phyloP scores from a whole-genome alignment of 306 rosid species.

The Glycine latifolia region DNA sequence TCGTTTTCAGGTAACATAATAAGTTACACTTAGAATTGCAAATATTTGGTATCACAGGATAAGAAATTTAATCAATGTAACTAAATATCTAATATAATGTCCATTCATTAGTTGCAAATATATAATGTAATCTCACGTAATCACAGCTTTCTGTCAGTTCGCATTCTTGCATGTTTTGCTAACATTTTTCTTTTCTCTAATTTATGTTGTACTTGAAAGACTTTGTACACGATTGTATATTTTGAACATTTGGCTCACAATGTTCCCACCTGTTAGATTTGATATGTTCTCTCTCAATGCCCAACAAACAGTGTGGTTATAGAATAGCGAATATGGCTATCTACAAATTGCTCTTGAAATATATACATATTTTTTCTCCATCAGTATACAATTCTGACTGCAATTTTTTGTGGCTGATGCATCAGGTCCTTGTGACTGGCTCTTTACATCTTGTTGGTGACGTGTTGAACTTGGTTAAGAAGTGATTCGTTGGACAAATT shows the following conservation, averaged over 20 bases:
- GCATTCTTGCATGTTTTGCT: conserved; percentile 1
- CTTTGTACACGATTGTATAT: neutral
- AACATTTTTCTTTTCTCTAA: neutral
- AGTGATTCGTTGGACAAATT: conserved; percentile 50
- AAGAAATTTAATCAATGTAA: neutral
- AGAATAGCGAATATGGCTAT: neutral
- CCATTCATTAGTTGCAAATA: neutral
- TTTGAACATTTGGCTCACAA: neutral
- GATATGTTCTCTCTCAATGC: neutral
- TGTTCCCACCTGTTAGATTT: neutral
- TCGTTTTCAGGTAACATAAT: conserved; percentile 77
- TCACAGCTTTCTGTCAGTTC: neutral
- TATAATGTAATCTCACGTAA: neutral
- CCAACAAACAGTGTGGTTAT: neutral
- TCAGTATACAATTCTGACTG: conserved; percentile 34
- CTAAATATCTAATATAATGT: neutral
- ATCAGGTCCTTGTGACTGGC: conserved; percentile 96
- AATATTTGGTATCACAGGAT: neutral
- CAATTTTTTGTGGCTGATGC: conserved; percentile 40
- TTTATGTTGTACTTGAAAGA: conserved; percentile 21
- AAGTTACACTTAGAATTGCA: conserved; percentile 4
- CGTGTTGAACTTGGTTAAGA: conserved; percentile 77
- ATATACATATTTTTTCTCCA: neutral
- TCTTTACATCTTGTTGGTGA: conserved; percentile 97
- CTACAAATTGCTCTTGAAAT: conserved; percentile 31